These are phyloP conservation scores for Antitrichia curtipendula DNA, from an alignment of 225 moss, liverwort and hornwort genomes.

Conservation along the genomic window DNA sequence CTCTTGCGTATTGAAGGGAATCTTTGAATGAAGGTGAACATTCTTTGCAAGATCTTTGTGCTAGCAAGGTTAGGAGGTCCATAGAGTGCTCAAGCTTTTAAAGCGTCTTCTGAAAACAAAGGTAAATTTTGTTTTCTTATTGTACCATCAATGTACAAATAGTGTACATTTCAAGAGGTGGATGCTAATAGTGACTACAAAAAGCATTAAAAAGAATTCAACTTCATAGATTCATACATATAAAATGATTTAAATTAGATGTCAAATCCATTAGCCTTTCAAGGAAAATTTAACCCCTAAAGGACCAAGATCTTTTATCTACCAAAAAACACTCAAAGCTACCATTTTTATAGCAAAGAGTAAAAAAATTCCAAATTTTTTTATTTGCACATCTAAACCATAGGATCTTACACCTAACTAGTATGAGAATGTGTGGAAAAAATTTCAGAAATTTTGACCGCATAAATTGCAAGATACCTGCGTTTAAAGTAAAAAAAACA, in stretches of 20 bases:
- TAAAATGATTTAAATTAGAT: not conserved
- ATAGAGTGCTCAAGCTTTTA: fast-evolving
- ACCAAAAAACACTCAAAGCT: too few species aligned
- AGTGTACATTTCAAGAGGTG: not conserved
- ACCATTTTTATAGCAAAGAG: too few species aligned
- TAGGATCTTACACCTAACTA: too few species aligned
- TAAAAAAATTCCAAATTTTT: too few species aligned
- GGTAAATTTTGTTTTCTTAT: not conserved
- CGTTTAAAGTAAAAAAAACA: too few species aligned
- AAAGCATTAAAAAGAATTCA: not conserved
- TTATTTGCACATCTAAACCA: too few species aligned
- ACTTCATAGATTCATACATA: not conserved
- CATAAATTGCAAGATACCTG: too few species aligned
- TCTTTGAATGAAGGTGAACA: not conserved
- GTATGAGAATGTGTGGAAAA: too few species aligned
- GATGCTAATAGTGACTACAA: not conserved
- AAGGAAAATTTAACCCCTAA: too few species aligned
- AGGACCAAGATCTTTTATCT: too few species aligned
- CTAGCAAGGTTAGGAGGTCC: fast-evolving
- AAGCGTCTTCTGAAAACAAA: fast-evolving
- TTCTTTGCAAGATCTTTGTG: not conserved
- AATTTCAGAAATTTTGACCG: too few species aligned
- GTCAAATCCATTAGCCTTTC: not conserved
- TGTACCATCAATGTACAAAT: not conserved
- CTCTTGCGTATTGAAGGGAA: fast-evolving